Percentiles rank a stretch among this genome's conserved stretches.
These are phyloP conservation scores for Neostapfia colusana DNA, from an alignment of 176 grass and related monocot species.

Conservation along the genomic window DNA sequence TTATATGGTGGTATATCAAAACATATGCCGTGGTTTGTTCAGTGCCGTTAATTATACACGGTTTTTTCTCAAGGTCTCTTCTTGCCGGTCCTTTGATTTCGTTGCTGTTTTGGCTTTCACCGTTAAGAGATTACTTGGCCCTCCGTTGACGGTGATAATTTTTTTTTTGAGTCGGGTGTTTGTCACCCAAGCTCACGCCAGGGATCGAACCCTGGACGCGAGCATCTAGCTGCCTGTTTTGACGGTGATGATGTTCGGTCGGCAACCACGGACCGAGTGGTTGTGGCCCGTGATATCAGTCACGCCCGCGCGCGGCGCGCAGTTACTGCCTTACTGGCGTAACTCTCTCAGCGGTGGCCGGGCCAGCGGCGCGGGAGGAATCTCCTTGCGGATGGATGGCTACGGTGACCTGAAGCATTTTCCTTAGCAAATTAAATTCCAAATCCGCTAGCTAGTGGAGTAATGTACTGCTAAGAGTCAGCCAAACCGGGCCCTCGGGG, in stretches of 20 bases:
- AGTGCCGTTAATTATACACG: slow-evolving; percentile 43
- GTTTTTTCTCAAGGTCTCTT: not conserved
- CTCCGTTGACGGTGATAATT: not conserved
- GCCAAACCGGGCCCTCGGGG: no score
- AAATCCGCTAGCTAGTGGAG: no score
- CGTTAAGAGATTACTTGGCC: not conserved
- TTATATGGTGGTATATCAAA: not conserved
- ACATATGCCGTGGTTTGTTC: slow-evolving; percentile 20
- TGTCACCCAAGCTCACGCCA: no score
- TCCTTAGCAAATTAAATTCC: no score
- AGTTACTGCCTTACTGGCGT: no score
- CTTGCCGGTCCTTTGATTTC: not conserved
- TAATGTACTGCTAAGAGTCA: no score
- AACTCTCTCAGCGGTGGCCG: no score
- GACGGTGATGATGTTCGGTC: not conserved
- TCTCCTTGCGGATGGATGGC: no score
- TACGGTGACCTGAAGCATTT: no score
- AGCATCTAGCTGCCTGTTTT: no score
- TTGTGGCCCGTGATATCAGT: not conserved
- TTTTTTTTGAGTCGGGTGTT: no score
- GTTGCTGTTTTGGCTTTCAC: not conserved
- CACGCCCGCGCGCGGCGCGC: not conserved
- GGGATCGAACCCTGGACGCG: no score
- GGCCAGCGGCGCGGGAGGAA: not conserved
- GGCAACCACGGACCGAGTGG: not conserved